Base-by-base conservation (phyloP, 352 stramenopile species). In the Stramenopiles sp. region DNA sequence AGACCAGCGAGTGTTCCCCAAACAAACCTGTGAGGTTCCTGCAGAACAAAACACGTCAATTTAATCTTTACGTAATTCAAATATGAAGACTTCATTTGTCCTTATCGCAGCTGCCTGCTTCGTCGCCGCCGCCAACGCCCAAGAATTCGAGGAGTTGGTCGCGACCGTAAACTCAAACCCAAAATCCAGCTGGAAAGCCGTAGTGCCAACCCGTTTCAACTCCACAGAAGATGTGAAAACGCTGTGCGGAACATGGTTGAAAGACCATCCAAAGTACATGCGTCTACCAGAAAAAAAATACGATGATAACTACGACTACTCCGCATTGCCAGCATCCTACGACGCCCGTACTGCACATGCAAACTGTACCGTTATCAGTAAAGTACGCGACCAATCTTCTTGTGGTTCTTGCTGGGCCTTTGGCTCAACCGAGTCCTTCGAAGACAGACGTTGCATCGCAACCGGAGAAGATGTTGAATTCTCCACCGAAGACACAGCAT, bases 331-430 rank as follows among this genome's bases (percentile, higher is more conserved):
- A 22, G 55, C 55, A 27, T 22, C 22, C n/a, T n/a, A n/a, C n/a
- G n/a, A 33, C 31, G 22, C 30, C 4, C 4, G 71, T 4, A 4
- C 1, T 78, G 71, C 22, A 78, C 55, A 55, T 30, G 44, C 44
- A 39, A 82, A 39, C 82, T 85, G 27, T 75, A n/a, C n/a, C n/a
- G n/a, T n/a, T n/a, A n/a, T n/a, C n/a, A n/a, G n/a, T n/a, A n/a
- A 27, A 27, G 27, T 27, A 71, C 55, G 81, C 0, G 81, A 85
- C 32, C 82, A 85, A 82, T 83, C 71, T 7, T 75, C 84, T 67
- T 85, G 82, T 80, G 82, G 82, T 4, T 85, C 80, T 44, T 85
- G 82, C 82, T 85, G 82, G 82, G 82, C 82, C 1, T 85, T 85
- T 80, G 82, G 44, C 22, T 67, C 76, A 22, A 81, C 82, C n/a